A percentile compares a stretch with the other conserved stretches of the same genome.
phyloP scores from a whole-genome alignment of 768 basidiomycete genomes.

The Xanthoconium purpureum region DNA sequence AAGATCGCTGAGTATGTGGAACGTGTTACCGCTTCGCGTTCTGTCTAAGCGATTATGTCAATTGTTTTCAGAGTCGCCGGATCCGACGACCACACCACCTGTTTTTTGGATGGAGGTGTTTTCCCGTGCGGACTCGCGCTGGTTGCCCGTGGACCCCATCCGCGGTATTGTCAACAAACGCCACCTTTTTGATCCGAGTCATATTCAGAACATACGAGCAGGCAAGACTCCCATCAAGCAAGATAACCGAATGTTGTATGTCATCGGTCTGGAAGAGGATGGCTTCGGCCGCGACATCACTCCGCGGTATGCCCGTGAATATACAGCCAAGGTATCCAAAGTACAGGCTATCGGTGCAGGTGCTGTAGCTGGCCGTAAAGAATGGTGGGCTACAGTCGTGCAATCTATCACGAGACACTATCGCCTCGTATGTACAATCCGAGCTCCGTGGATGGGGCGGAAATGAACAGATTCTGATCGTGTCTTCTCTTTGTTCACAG shows the following conservation, averaged over 20 bases:
- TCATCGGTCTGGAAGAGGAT: slow-evolving; percentile 93
- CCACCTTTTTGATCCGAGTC: slow-evolving; percentile 73
- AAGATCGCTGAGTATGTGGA: slow-evolving; percentile 19
- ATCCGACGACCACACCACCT: slow-evolving; percentile 69
- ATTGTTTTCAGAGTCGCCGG: slow-evolving; percentile 26
- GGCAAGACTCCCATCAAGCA: slow-evolving; percentile 24
- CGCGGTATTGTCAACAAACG: slow-evolving; percentile 77
- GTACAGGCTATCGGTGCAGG: slow-evolving; percentile 59
- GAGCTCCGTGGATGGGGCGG: slow-evolving; percentile 17
- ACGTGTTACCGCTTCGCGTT: slow-evolving; percentile 1
- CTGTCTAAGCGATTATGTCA: slow-evolving; percentile 27
- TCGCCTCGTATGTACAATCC: slow-evolving; percentile 58
- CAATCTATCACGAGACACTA: slow-evolving; percentile 67
- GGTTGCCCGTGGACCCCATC: slow-evolving; percentile 92
- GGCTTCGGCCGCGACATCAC: slow-evolving; percentile 91
- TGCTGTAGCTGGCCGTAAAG: slow-evolving; percentile 53
- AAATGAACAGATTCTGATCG: slow-evolving; percentile 15
- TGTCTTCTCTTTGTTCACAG: slow-evolving; percentile 38
- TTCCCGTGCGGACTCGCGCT: slow-evolving; percentile 84
- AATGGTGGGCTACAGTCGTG: slow-evolving; percentile 85
- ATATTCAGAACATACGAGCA: slow-evolving; percentile 21
- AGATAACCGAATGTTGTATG: slow-evolving; percentile 90
- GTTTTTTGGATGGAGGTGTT: slow-evolving; percentile 98
- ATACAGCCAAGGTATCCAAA: slow-evolving; percentile 76
- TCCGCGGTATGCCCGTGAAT: slow-evolving; percentile 79